phyloP scores from a whole-genome alignment of 805 yeast genomes.

The Sugiyamaella qingdaonensis region DNA sequence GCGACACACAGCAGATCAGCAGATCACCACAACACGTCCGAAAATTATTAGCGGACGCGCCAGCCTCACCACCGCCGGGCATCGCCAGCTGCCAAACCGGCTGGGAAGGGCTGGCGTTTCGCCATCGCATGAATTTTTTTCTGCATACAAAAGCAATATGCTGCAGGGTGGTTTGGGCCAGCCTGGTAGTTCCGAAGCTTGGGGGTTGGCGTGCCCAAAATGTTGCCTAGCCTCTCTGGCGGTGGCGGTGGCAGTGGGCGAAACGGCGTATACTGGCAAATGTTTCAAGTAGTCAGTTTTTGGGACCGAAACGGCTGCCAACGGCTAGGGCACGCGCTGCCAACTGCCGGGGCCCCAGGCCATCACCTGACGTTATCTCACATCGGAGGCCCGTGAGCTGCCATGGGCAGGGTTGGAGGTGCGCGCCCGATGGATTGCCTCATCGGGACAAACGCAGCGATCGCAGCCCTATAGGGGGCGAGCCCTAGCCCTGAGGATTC shows the following conservation, averaged over 20 bases:
- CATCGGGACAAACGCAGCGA: background rate
- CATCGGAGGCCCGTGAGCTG: background rate
- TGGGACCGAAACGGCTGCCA: too few relatives aligned
- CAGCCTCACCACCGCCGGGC: background rate
- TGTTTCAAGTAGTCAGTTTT: too few relatives aligned
- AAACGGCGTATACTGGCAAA: too few relatives aligned
- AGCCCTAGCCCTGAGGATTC: background rate
- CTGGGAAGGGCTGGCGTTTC: background rate
- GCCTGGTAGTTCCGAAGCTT: too few relatives aligned
- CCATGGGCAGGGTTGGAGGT: background rate
- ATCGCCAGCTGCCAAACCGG: too few relatives aligned
- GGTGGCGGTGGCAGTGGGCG: too few relatives aligned
- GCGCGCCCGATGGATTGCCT: background rate
- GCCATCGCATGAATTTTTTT: background rate
- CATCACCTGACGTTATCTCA: too few relatives aligned
- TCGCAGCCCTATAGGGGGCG: background rate
- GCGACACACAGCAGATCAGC: constrained; percentile 3
- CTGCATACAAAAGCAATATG: background rate
- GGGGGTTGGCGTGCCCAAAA: too few relatives aligned
- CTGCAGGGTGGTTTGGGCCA: too few relatives aligned
- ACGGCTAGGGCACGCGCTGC: too few relatives aligned
- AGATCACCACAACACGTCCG: constrained; percentile 1
- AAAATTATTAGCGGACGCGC: background rate
- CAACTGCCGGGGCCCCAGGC: too few relatives aligned
- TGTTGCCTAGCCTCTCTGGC: too few relatives aligned